Percentiles rank a stretch among this genome's conserved stretches.
Evolutionary conservation across 164 flowering plant genomes (phyloP).

Genomic region (Macadamia tetraphylla): DNA sequence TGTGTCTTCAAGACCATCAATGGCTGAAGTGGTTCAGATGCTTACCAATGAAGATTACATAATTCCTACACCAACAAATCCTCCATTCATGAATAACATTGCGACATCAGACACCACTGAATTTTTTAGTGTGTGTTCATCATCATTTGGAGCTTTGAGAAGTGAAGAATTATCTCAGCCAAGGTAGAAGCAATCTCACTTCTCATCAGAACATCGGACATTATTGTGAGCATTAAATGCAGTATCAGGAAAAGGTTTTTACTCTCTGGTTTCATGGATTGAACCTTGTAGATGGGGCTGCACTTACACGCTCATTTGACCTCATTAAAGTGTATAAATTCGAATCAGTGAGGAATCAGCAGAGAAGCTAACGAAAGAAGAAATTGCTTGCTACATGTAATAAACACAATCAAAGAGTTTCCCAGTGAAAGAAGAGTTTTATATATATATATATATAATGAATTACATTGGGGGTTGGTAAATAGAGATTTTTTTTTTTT

Average conservation of each 20-base stretch:
- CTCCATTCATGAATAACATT: background rate
- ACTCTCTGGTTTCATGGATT: no score
- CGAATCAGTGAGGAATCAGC: background rate
- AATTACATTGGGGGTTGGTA: background rate
- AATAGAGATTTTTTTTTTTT: background rate
- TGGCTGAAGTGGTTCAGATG: background rate
- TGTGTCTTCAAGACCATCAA: background rate
- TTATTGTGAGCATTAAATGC: no score
- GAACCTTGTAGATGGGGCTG: background rate
- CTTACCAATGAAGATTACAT: background rate
- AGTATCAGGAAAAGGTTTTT: no score
- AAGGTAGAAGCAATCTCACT: constrained; percentile 2
- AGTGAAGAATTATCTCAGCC: background rate
- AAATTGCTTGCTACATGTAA: background rate
- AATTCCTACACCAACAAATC: background rate
- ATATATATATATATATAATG: no score
- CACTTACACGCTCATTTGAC: background rate
- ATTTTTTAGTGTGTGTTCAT: constrained; percentile 25
- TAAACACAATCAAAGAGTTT: background rate
- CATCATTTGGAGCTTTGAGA: background rate
- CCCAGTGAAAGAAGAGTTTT: no score
- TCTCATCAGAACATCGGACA: no score
- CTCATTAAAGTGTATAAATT: constrained; percentile 1
- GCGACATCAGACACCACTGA: background rate
- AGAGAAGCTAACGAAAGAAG: background rate